Conservation (phyloP, 164 flowering plant species). For the Buxus sempervirens region DNA sequence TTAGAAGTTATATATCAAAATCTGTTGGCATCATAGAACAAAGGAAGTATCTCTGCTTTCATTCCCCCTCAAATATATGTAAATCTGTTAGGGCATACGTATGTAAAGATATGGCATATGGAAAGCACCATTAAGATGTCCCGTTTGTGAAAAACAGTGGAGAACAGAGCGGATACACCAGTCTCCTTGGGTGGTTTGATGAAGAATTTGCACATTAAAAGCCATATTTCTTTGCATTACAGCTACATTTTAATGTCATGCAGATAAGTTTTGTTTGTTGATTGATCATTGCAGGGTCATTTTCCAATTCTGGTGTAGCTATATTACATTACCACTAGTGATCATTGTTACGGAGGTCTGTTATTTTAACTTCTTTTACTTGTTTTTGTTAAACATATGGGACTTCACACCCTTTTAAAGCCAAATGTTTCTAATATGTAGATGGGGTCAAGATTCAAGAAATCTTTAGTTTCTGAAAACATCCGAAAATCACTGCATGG, state of each 20-base stretch:
- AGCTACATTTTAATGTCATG: background rate
- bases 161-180: no score
- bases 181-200: no score
- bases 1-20: background rate
- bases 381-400: background rate
- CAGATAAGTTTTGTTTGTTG: background rate
- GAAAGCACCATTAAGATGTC: no score
- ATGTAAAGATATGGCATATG: background rate
- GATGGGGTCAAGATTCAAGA: slow-evolving; percentile 87
- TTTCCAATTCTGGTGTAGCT: slow-evolving; percentile 89
- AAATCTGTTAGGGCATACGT: background rate
- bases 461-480: slow-evolving; percentile 55
- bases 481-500: slow-evolving; percentile 59
- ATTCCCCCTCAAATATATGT: background rate
- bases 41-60: no score
- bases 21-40: background rate
- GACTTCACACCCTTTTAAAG: background rate
- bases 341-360: slow-evolving; percentile 80
- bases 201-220: no score
- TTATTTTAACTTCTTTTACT: background rate
- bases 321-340: slow-evolving; percentile 74
- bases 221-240: no score
- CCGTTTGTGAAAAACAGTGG: no score
- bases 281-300: slow-evolving; percentile 42
- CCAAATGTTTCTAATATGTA: slow-evolving; percentile 19